Evolutionary conservation across 208 protist genomes (phyloP).

Genomic region (Entamoeba nuttalli): DNA sequence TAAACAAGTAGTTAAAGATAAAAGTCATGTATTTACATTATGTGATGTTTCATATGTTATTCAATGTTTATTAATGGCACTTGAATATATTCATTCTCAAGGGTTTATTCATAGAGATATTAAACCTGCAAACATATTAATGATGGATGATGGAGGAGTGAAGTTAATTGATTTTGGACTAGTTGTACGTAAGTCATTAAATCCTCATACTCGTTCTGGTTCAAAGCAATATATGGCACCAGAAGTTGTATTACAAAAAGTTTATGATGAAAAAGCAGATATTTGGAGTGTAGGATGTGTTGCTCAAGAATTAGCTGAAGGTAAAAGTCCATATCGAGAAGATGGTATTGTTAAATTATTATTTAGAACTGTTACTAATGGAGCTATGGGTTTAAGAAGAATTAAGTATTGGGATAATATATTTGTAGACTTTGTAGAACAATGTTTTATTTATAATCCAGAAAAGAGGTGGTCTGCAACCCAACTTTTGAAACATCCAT

Average conservation of each 20-base stretch:
- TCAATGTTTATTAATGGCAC: not conserved
- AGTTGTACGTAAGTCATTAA: not conserved
- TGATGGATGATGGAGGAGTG: conserved; percentile 7
- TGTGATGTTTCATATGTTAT: conserved; percentile 5
- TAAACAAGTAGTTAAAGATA: not conserved
- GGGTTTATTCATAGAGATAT: conserved; percentile 29
- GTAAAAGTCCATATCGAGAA: not conserved
- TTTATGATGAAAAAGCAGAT: conserved; percentile 18
- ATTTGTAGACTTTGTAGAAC: not conserved
- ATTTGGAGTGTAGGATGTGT: conserved; percentile 9
- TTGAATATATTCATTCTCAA: not conserved
- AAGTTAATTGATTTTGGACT: conserved; percentile 40
- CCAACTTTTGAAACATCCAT: not conserved
- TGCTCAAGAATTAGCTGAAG: conserved; percentile 4
- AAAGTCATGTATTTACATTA: not conserved
- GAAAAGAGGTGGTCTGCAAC: not conserved
- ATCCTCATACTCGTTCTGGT: not conserved
- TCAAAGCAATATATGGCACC: conserved; percentile 21
- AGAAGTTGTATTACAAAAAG: conserved; percentile 4
- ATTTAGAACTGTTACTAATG: not conserved
- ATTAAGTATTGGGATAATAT: not conserved
- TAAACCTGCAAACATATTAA: conserved; percentile 38
- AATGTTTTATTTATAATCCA: not conserved
- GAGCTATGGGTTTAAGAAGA: not conserved
- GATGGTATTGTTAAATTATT: not conserved